Percentiles rank a stretch among this genome's conserved stretches.
Conservation (phyloP, 1,284 basidiomycete genomes). For the Ustilago vetiveriae region DNA sequence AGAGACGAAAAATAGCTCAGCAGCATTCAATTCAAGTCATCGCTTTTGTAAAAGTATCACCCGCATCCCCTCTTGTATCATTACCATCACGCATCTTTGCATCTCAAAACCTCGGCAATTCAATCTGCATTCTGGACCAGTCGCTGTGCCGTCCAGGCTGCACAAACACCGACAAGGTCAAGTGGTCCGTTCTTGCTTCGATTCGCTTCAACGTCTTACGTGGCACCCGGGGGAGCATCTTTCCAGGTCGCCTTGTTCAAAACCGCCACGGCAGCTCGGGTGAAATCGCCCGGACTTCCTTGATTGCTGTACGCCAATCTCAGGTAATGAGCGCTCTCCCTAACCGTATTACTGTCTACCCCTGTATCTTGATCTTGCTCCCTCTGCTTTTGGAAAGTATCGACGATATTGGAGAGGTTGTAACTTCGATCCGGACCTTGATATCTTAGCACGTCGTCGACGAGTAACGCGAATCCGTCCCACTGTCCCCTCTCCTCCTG, state of each 20-base stretch:
- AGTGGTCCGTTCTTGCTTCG: no score
- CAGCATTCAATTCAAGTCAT: no score
- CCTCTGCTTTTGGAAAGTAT: constrained; percentile 6
- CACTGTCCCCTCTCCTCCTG: constrained; percentile 69
- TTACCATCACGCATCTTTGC: background rate
- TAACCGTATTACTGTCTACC: constrained; percentile 70
- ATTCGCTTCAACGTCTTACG: no score
- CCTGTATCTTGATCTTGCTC: background rate
- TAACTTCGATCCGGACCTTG: constrained; percentile 72
- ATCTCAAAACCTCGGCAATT: no score
- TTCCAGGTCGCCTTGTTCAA: constrained; percentile 81
- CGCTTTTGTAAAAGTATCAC: constrained; percentile 1
- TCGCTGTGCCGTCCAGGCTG: no score
- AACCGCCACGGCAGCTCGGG: constrained; percentile 79
- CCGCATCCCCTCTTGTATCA: background rate
- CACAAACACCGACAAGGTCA: no score
- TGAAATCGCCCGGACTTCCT: constrained; percentile 82
- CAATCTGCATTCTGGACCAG: background rate
- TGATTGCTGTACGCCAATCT: constrained; percentile 74
- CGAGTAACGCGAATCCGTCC: constrained; percentile 80
- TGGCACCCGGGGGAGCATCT: constrained; percentile 30
- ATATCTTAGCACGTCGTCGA: constrained; percentile 86
- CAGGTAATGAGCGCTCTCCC: constrained; percentile 77
- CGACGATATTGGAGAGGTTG: constrained; percentile 40
- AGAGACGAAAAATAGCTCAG: no score